A percentile compares a stretch with the other conserved stretches of the same genome.
Conservation (phyloP, 257 asterid species). For the Nicotiana tomentosiformis region DNA sequence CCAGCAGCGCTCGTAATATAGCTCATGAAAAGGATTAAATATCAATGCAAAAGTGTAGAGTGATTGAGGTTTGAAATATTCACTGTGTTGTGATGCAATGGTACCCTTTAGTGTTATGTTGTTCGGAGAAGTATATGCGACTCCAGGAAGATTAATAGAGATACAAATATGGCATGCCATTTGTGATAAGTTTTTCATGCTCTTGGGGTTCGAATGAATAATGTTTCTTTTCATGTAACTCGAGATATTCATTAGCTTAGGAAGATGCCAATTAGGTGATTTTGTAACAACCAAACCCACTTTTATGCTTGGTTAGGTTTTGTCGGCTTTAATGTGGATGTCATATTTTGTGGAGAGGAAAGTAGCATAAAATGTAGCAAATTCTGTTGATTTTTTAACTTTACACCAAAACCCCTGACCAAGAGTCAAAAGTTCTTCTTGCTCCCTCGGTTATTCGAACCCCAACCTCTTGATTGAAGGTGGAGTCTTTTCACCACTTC, state of each 20-base stretch:
- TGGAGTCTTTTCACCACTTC: background rate
- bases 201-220: background rate
- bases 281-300: background rate
- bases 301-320: background rate
- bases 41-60: background rate
- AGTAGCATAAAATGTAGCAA: background rate
- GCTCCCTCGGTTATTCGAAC: background rate
- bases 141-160: background rate
- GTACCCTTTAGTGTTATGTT: background rate
- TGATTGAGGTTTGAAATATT: background rate
- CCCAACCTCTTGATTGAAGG: background rate
- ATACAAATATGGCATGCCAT: background rate
- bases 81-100: background rate
- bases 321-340: background rate
- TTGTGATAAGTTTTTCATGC: background rate
- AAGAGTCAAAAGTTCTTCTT: background rate
- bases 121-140: background rate
- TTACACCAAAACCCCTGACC: background rate
- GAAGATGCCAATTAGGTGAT: background rate
- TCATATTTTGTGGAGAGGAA: background rate
- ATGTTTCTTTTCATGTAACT: background rate
- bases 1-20: background rate
- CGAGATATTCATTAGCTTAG: background rate
- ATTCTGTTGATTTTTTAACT: background rate
- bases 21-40: background rate